These are phyloP conservation scores for Pythium dissotocum DNA, from an alignment of 352 stramenopile species.

Conservation along the genomic window DNA sequence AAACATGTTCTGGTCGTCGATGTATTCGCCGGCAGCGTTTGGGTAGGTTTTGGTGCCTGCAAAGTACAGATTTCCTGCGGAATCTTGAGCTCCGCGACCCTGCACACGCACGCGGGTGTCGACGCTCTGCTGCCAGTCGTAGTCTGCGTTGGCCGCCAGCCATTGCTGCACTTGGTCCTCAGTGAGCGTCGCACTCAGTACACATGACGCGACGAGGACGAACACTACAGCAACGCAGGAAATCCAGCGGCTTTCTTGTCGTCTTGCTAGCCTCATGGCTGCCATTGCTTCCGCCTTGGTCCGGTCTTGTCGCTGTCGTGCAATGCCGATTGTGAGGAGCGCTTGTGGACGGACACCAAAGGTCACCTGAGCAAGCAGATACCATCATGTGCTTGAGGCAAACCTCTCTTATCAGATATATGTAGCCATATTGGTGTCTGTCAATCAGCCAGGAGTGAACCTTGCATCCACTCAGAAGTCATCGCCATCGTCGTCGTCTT, in stretches of 20 bases:
- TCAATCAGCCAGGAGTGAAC: background rate
- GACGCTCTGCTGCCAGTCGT: constrained; percentile 58
- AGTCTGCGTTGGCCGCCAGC: constrained; percentile 38
- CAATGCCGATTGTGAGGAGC: background rate
- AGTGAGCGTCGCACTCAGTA: constrained; percentile 24
- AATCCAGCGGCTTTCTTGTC: background rate
- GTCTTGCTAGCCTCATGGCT: background rate
- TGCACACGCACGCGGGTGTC: constrained; percentile 40
- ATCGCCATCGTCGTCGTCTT: constrained; percentile 67
- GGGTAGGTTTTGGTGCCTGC: constrained; percentile 47
- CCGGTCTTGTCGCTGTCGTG: background rate
- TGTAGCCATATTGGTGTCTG: constrained; percentile 20
- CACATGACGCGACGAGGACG: background rate
- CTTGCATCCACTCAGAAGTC: constrained; percentile 14
- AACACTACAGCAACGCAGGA: background rate
- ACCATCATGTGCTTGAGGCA: constrained; percentile 10
- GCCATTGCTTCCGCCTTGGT: background rate
- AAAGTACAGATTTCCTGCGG: constrained; percentile 57
- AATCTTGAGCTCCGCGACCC: constrained; percentile 40
- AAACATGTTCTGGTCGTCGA: constrained; percentile 54
- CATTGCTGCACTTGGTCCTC: constrained; percentile 44
- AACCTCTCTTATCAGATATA: constrained; percentile 23
- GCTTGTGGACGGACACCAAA: constrained; percentile 10
- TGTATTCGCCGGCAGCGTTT: constrained; percentile 15
- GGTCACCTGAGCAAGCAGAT: constrained; percentile 24